Base-by-base conservation (phyloP, 768 basidiomycete species). In the Russula abietina region DNA sequence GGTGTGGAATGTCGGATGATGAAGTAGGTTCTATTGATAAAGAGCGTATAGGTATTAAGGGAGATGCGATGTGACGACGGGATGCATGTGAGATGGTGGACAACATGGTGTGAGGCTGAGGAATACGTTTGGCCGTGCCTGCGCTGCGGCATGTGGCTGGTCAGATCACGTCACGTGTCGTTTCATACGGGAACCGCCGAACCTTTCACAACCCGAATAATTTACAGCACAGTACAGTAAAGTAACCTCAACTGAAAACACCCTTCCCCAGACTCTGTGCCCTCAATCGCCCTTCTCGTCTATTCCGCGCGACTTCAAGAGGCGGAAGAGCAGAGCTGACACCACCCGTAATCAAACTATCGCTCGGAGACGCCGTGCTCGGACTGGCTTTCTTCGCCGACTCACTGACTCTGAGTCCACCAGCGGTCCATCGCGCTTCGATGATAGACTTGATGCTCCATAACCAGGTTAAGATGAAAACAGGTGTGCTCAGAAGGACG, bases 381-480 rank as follows among this genome's bases (percentile, higher is more conserved):
- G 8, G 16, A 16, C 33, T 17, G 14, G 46, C 28, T 16, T 51
- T 63, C 19, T 54, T 63, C 45, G 58, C 61, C 17, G 36, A 30
- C 38, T 59, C 57, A 48, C 51, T 38, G 46, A 55, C 36, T 4
- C 70, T 70, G 26, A 85, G 73, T 0, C 87, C 87, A 5, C 83
- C 82, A 11, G 90, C 71, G 14, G 87, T 89, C 94, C 93, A 96
- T 10, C 83, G 78, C 41, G 86, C 86, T 69, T 95, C 86, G 26
- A 93, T 71, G 24, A 88, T 82, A 52, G 89, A 86, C 67, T 86
- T 88, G 72, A 93, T 84, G 55, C 89, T 91, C 93, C 93, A 97
- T 17, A 93, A 70, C 91, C 91, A 98, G n/a, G 83, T 79, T 32
- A 91, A 72, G 8, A 78, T 81, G 71, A 98, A 96, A 19, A 96